A percentile compares a stretch with the other conserved stretches of the same genome.
phyloP scores from a whole-genome alignment of 805 yeast genomes.

The Schwanniomyces sp. region DNA sequence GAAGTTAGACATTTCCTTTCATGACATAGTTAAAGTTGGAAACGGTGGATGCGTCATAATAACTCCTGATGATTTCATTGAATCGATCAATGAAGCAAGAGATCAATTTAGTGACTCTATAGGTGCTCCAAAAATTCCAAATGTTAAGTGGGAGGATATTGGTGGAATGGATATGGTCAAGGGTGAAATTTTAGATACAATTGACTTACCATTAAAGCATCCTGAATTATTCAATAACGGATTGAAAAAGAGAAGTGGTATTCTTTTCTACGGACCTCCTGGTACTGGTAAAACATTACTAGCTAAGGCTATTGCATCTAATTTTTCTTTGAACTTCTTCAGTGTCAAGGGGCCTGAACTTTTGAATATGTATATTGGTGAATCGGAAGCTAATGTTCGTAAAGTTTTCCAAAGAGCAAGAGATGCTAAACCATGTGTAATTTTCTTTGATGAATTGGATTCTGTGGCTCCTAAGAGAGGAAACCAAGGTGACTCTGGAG shows the following conservation, averaged over 20 bases:
- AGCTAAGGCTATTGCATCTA: slow-evolving; percentile 97
- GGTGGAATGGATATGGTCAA: slow-evolving; percentile 93
- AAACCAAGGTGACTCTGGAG: slow-evolving; percentile 98
- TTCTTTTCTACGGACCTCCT: slow-evolving; percentile 95
- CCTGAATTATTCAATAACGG: slow-evolving; percentile 89
- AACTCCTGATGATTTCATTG: slow-evolving; percentile 61
- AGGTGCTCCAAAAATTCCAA: slow-evolving; percentile 95
- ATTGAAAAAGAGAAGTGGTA: slow-evolving; percentile 90
- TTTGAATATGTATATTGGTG: slow-evolving; percentile 97
- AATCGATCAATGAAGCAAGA: slow-evolving; percentile 77
- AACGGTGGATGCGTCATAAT: slow-evolving; percentile 56
- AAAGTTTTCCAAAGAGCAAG: slow-evolving; percentile 91
- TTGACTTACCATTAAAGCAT: slow-evolving; percentile 91
- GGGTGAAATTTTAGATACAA: slow-evolving; percentile 90
- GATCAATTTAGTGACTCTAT: slow-evolving; percentile 89
- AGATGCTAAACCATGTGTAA: slow-evolving; percentile 97
- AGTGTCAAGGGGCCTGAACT: slow-evolving; percentile 97
- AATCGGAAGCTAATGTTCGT: slow-evolving; percentile 95
- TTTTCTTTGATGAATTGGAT: slow-evolving; percentile 95
- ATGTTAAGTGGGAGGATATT: slow-evolving; percentile 95
- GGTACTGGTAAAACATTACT: slow-evolving; percentile 96
- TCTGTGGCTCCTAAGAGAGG: slow-evolving; percentile 99
- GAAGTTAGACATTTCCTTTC: slow-evolving; percentile 13
- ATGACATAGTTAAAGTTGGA: slow-evolving; percentile 40
- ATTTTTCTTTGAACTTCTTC: slow-evolving; percentile 90